Percentiles rank a stretch among this genome's conserved stretches.
These are phyloP conservation scores for Kwoniella pini DNA, from an alignment of 768 basidiomycete genomes.

Conservation along the genomic window DNA sequence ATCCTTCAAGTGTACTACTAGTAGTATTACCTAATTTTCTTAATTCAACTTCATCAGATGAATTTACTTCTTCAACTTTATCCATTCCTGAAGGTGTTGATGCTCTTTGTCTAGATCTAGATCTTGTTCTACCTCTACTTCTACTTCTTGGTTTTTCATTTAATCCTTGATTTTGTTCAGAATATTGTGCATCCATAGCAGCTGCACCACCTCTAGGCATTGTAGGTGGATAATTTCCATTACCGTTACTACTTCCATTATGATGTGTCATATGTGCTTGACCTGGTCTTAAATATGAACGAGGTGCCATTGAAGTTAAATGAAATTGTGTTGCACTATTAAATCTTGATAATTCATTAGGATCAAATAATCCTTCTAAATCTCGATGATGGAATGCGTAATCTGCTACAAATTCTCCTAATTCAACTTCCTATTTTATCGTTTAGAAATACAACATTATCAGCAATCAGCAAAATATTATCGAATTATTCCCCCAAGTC, in stretches of 20 bases:
- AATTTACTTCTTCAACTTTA: constrained; percentile 13
- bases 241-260: neutral
- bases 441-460: no score
- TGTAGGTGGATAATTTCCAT: constrained; percentile 8
- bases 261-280: constrained; percentile 4
- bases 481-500: no score
- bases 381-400: constrained; percentile 52
- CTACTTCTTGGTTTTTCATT: constrained; percentile 9
- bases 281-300: constrained; percentile 2
- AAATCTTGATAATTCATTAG: constrained; percentile 14
- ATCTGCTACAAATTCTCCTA: constrained; percentile 52
- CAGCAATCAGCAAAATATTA: no score
- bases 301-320: constrained; percentile 10
- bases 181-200: neutral
- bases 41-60: constrained; percentile 10
- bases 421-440: constrained; percentile 41
- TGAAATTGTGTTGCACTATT: constrained; percentile 15
- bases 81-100: constrained; percentile 12
- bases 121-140: neutral
- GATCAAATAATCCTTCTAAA: constrained; percentile 46
- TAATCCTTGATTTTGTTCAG: neutral
- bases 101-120: neutral
- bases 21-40: neutral
- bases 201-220: constrained; percentile 20
- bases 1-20: neutral